Conservation (phyloP, 352 stramenopile genomes). For the Aphanomyces euteiches region DNA sequence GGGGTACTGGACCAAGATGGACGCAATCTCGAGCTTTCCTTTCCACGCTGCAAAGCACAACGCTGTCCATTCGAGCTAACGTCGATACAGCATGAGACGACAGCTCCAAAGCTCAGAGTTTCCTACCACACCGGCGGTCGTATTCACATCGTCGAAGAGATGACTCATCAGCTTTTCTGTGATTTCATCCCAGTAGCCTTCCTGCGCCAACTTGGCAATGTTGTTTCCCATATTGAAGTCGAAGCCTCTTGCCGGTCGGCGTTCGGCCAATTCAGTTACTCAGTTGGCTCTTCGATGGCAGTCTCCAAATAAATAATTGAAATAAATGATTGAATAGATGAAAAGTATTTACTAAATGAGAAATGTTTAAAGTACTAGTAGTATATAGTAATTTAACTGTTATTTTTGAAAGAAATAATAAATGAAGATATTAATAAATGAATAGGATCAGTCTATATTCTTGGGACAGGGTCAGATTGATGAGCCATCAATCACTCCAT, state of each 20-base stretch:
- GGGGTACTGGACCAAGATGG: constrained; percentile 1
- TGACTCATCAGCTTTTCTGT: not conserved
- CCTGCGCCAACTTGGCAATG: constrained; percentile 19
- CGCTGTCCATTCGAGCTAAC: constrained; percentile 16
- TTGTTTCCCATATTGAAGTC: constrained; percentile 8
- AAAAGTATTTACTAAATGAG: not conserved
- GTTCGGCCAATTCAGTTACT: not conserved
- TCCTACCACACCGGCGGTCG: constrained; percentile 14
- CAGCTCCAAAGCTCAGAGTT: not conserved
- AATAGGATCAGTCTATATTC: too few species aligned
- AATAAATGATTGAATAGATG: not conserved
- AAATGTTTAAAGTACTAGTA: too few species aligned
- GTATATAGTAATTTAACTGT: too few species aligned
- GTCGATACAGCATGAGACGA: not conserved
- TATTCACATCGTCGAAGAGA: constrained; percentile 11
- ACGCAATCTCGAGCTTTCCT: constrained; percentile 11
- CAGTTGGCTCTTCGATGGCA: not conserved
- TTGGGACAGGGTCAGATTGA: too few species aligned
- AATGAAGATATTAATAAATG: too few species aligned
- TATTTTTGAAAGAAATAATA: not conserved
- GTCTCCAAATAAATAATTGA: not conserved
- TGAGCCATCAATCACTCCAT: too few species aligned
- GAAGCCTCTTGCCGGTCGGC: not conserved
- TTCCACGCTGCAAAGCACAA: constrained; percentile 7
- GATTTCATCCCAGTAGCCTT: constrained; percentile 11